Base-by-base conservation (phyloP, 73 alveolate species). In the Tetrahymena borealis region DNA sequence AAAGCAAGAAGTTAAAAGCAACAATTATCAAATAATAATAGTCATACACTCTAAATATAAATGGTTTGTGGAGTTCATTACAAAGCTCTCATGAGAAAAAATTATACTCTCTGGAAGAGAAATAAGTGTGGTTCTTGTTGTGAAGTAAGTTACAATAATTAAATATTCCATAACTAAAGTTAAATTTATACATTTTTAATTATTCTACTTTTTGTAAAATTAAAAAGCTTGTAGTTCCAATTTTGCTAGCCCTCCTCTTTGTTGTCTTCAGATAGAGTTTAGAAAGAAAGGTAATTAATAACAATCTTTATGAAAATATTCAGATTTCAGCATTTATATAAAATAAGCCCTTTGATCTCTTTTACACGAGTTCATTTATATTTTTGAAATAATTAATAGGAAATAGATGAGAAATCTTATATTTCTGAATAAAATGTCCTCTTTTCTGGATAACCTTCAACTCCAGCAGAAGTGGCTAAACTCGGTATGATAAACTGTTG, bases 91-190 rank as follows among this genome's bases (percentile, higher is more conserved):
- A 93, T 98, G 92, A 91, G 95, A 92, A 98, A 98, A 79, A 98
- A 98, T 90, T 96, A 97, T 94, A 96, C 97, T 91, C 92, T 98
- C 78, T 96, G 99, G 98, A 97, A 96, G 95, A 95, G 99, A 93
- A 97, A 94, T 33, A 95, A 94, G 10, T 91, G 96, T 33, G 96
- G 98, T 37, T 97, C 99, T 8, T 40, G 94, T 3, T 94, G 97
- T 40, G 99, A 98, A 90, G 78, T 98, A 37, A 78, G 96, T 33
- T 90, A 95, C 28, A 99, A 99, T 28, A 95, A 96, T 32, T 85
- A 11, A 32, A 32, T 20, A 20, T 39, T 39, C 28, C 43, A 38
- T 24, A 92, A 79, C 0, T 40, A 79, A 7, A 4, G 32, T 38
- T 8, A 90, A 39, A 9, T 24, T 31, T 36, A n/a, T 15, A 79